Evolutionary conservation across 2,329 filamentous ascomycete genomes (phyloP).

Genomic region (Penicillium sp.): DNA sequence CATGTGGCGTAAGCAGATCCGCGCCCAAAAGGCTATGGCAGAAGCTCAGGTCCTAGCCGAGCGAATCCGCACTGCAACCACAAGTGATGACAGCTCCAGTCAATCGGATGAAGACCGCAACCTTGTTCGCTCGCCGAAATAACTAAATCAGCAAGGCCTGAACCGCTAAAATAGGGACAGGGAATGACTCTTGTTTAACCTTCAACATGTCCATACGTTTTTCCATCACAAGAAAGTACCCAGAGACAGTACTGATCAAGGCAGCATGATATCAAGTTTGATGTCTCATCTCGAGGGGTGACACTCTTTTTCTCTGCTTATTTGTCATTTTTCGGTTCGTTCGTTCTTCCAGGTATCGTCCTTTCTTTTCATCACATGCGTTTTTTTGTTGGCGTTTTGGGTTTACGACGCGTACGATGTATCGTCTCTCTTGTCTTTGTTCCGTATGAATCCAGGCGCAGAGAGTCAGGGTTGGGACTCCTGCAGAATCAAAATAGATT

Average conservation of each 20-base stretch:
- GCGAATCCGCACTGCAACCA: conserved; percentile 42
- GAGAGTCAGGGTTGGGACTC: conserved; percentile 17
- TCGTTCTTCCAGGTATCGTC: conserved; percentile 8
- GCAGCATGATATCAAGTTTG: conserved; percentile 7
- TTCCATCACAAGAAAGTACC: conserved; percentile 12
- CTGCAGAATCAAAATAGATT: conserved; percentile 28
- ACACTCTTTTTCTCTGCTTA: not conserved
- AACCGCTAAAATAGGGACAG: conserved; percentile 73
- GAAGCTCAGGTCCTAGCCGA: conserved; percentile 52
- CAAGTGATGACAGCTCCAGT: conserved; percentile 47
- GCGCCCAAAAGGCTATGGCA: conserved; percentile 67
- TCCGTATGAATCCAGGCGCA: conserved; percentile 19
- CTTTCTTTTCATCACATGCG: conserved; percentile 9
- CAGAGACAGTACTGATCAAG: conserved; percentile 16
- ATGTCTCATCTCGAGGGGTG: conserved; percentile 3
- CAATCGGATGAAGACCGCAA: conserved; percentile 49
- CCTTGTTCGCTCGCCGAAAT: conserved; percentile 15
- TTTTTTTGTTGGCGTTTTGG: conserved; percentile 32
- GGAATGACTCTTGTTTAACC: conserved; percentile 62
- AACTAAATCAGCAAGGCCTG: conserved; percentile 49
- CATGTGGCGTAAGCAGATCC: conserved; percentile 88
- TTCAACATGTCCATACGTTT: conserved; percentile 23
- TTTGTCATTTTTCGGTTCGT: conserved; percentile 13
- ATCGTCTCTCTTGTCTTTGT: conserved; percentile 24
- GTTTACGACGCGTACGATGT: conserved; percentile 31